These are phyloP conservation scores for Apiospora arundinis DNA, from an alignment of 2,329 filamentous ascomycete species.

Conservation along the genomic window DNA sequence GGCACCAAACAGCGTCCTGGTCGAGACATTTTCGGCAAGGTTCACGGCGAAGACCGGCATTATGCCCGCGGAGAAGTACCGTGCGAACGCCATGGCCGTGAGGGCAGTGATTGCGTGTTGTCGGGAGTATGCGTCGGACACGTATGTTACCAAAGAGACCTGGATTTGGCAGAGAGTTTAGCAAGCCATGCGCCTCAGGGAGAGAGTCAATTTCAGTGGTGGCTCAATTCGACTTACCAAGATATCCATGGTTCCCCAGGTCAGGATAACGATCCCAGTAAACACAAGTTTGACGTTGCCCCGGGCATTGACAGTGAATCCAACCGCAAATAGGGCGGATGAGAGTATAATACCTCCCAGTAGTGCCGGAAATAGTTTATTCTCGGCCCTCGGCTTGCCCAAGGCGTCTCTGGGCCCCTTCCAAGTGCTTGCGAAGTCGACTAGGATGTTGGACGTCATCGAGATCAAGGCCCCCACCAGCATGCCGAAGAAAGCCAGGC, in stretches of 20 bases:
- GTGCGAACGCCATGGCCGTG: slow-evolving; percentile 38
- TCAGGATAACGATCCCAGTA: neutral
- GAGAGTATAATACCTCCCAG: slow-evolving; percentile 24
- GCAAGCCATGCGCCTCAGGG: neutral
- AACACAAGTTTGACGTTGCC: neutral
- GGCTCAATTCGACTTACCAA: neutral
- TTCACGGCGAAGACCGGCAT: slow-evolving; percentile 18
- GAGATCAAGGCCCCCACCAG: neutral
- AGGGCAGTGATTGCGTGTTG: slow-evolving; percentile 42
- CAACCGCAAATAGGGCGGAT: slow-evolving; percentile 43
- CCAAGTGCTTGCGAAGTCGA: neutral
- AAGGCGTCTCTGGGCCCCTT: neutral
- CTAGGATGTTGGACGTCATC: slow-evolving; percentile 3
- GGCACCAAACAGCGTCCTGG: neutral
- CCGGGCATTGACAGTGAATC: slow-evolving; percentile 25
- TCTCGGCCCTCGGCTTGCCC: neutral
- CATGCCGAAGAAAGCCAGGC: slow-evolving; percentile 23
- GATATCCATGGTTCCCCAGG: slow-evolving; percentile 6
- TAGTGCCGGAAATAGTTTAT: neutral
- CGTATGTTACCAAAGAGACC: slow-evolving; percentile 43
- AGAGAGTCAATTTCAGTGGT: slow-evolving; percentile 28
- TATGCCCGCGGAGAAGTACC: slow-evolving; percentile 36
- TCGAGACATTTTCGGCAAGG: neutral
- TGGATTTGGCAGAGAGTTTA: slow-evolving; percentile 31
- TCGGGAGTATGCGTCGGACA: slow-evolving; percentile 45